Conservation (phyloP, 257 asterid genomes). For the Ehretia macrophylla region DNA sequence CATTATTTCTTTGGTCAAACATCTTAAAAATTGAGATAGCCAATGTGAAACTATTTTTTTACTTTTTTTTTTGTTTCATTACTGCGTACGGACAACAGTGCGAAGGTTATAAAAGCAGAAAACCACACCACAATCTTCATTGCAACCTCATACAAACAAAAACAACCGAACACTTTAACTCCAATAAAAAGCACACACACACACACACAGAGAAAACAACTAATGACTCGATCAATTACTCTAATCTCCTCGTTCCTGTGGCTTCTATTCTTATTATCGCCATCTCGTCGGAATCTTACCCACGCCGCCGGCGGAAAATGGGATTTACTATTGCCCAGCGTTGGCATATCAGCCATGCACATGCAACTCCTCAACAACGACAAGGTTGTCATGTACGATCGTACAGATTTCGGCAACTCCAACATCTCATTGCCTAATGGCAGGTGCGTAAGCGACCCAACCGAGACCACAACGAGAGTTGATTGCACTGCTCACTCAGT, state of each 20-base stretch:
- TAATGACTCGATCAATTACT: not conserved
- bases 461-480: constrained; percentile 1
- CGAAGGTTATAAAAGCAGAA: not conserved
- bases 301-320: constrained; percentile 22
- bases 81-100: too few relatives aligned
- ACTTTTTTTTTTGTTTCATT: too few relatives aligned
- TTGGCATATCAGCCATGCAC: constrained; percentile 37
- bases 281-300: not conserved
- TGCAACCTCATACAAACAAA: not conserved
- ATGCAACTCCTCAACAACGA: constrained; percentile 43
- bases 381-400: constrained; percentile 37
- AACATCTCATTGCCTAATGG: constrained; percentile 44
- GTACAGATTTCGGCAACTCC: constrained; percentile 43
- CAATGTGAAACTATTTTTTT: too few relatives aligned
- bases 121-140: not conserved
- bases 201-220: not conserved
- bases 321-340: constrained; percentile 19
- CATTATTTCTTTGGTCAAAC: too few relatives aligned
- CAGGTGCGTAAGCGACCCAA: constrained; percentile 30
- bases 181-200: not conserved
- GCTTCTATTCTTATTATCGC: not conserved
- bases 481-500: constrained; percentile 70
- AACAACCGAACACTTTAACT: too few relatives aligned
- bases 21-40: too few relatives aligned
- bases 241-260: not conserved